Base-by-base conservation (phyloP, 331 rosid species). In the Pyrus hybrid region DNA sequence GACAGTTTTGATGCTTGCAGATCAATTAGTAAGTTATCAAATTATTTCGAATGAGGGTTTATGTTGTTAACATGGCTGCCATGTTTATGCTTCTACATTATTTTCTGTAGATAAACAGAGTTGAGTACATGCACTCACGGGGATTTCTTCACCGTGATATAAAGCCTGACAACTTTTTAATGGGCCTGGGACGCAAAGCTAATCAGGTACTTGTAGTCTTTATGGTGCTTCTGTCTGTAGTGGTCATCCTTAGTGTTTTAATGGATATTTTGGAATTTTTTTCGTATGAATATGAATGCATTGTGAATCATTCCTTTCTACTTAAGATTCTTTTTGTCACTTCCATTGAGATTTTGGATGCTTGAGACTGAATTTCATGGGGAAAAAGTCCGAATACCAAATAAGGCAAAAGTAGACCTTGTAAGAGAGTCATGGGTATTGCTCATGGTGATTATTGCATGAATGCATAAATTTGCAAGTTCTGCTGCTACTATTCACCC, bases 111-210 rank as follows among this genome's bases (percentile, higher is more conserved):
- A 77, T 95, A 80, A 95, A 89, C 83, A 89, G 99, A 90, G 97
- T 92, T 71, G 99, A 95, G 88, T 95, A 92, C 87, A 87, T 95
- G 97, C 99, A 95, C 75, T 89, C 96, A 72, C 92, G 93, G 54
- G 97, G 99, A 54, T 95, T 95, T 80, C 97, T 95, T 83, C 99
- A 95, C 74, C 99, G 99, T 41, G 99, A 95, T 85, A 95, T 95
- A 84, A 95, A 95, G 92, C 99, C 99, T 23, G 99, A 95, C 86
- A 95, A 95, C 92, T 95, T 92, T 82, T 85, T 95, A 80, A 95
- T 95, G 99, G 99, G 99, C 76, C 84, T 95, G 64, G 99, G 99
- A 65, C 93, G 97, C 61, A 95, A 92, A 86, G 97, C 97, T 76
- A 95, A 95, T 85, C 99, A 95, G 97, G 99, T 95, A 89, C 35